These are phyloP conservation scores for Tetratostichococcus sp. DNA, from an alignment of 139 green algal genomes.

Conservation along the genomic window DNA sequence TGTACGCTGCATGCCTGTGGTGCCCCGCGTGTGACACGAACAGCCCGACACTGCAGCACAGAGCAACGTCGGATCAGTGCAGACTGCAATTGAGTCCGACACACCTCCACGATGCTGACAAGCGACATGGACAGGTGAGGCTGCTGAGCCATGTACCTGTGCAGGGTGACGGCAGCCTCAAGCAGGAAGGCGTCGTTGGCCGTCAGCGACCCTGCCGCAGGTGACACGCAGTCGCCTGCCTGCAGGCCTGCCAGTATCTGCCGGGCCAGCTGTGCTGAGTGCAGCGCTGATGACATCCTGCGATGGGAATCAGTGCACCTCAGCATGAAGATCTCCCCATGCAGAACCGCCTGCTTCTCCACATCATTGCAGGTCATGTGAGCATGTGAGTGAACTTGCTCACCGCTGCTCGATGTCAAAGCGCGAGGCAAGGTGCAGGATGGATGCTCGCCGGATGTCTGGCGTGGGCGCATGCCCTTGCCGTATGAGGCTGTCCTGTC, in stretches of 20 bases:
- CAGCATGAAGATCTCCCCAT: no score
- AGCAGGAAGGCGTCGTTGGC: no score
- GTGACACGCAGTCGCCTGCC: constrained; percentile 5
- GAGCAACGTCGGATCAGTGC: no score
- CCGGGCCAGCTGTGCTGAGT: constrained; percentile 23
- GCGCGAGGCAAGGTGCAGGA: constrained; percentile 25
- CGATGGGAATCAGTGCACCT: no score
- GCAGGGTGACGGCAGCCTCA: no score
- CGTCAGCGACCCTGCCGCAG: not conserved
- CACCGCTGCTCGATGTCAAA: constrained; percentile 28
- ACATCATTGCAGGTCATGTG: no score
- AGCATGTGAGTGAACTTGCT: no score
- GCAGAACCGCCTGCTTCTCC: no score
- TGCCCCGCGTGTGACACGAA: constrained; percentile 35
- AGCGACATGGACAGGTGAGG: no score
- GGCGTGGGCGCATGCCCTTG: constrained; percentile 8
- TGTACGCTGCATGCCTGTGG: constrained; percentile 39
- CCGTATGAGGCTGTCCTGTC: not conserved
- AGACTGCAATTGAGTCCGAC: no score
- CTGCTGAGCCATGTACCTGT: no score
- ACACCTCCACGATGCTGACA: no score
- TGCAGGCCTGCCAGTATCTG: constrained; percentile 22
- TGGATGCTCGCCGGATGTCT: constrained; percentile 18
- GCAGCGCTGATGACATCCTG: constrained; percentile 13
- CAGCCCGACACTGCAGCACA: constrained; percentile 34